Base-by-base conservation (phyloP, 2,329 filamentous ascomycete species). In the Coniochaeta sp. region DNA sequence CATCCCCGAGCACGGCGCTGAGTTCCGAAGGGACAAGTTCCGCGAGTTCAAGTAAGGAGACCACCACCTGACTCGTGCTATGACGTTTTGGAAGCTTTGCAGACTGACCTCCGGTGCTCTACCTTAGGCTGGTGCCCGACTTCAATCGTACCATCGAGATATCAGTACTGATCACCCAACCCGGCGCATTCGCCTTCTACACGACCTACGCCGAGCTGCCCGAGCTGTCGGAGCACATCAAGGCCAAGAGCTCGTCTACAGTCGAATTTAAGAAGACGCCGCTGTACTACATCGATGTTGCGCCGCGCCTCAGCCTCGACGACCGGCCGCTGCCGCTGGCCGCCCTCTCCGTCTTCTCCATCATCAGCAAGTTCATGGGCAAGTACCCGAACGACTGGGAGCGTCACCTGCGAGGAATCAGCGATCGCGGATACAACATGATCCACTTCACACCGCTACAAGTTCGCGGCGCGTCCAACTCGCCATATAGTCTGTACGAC, bases 301-400 rank as follows among this genome's bases (percentile, higher is more conserved):
- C 88, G 16, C 94, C 95, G 0, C 80, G 79, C 27, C 76, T 99
- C 58, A 82, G 78, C 10, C 79, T 97, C 52, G 85, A 89, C 51
- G 84, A 85, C 51, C 75, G 82, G 46, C 80, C 83, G 9, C 71
- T 99, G 60, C 91, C 94, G 1, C 76, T 97, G 60, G 85, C 94
- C 59, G 89, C 92, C 1, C 76, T 99, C 48, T 95, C 90, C 13
- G 81, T 96, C 58, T 95, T 96, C 71, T 97, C 94, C 10, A 79
- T 92, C 52, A 89, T 99, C 56, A 96, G 92, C 65, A 99, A 99
- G 71, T 96, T 96, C 72, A 95, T 99, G 89, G 94, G 94, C 56
- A 85, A 86, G 63, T 96, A 94, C 64, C 90, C 92, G 0, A 77
- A 77, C 14, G 89, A 96, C 62, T 99, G 92, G 91, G 83, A 96